Conservation (phyloP, 495 filamentous ascomycete genomes). For the Aspergillus affinis region DNA sequence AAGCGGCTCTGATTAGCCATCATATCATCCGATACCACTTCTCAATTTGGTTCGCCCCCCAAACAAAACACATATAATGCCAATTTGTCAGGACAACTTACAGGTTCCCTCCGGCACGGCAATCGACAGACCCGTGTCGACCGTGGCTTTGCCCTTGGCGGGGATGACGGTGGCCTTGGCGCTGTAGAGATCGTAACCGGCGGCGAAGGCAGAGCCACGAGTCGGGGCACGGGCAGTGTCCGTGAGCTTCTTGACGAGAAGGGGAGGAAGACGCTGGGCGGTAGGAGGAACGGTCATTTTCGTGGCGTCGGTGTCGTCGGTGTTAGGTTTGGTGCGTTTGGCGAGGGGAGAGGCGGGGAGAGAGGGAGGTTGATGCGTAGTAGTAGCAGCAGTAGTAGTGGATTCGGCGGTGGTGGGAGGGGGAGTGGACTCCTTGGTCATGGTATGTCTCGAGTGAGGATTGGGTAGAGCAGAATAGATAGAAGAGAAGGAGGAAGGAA, state of each 20-base stretch:
- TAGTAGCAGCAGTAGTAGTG: conserved; percentile 19
- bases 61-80: no score
- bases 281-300: conserved; percentile 37
- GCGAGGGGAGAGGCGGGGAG: conserved; percentile 61
- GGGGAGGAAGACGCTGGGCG: conserved; percentile 51
- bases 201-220: conserved; percentile 82
- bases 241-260: conserved; percentile 85
- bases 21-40: no score
- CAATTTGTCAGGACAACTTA: conserved; percentile 40
- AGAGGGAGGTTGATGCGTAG: conserved; percentile 52
- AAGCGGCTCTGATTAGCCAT: no score
- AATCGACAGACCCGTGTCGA: conserved; percentile 88
- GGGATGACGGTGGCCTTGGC: conserved; percentile 73
- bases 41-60: no score
- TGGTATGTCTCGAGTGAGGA: conserved; percentile 31
- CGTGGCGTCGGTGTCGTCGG: conserved; percentile 25
- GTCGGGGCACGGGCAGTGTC: conserved; percentile 73
- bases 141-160: conserved; percentile 76
- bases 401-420: conserved; percentile 25
- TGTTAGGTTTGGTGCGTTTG: conserved; percentile 59
- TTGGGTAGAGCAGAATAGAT: conserved; percentile 1
- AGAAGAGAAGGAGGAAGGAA: conserved; percentile 6
- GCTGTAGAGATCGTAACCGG: conserved; percentile 90
- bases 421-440: conserved; percentile 54
- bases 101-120: conserved; percentile 85